Evolutionary conservation across 306 rosid species (phyloP).

Genomic region (Senna tora): DNA sequence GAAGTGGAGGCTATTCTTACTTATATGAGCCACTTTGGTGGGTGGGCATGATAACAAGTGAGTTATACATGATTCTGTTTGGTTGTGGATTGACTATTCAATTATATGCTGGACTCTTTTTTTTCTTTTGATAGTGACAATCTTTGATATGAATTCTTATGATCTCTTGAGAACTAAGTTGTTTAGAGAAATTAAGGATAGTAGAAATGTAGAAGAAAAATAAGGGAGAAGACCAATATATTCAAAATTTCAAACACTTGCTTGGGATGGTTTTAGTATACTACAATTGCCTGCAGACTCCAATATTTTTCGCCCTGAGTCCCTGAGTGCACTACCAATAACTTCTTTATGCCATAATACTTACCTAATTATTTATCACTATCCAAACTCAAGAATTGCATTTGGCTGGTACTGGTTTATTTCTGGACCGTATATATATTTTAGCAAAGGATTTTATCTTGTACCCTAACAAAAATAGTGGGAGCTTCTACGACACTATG

Average conservation of each 20-base stretch:
- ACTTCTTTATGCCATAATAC: neutral
- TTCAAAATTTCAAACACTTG: neutral
- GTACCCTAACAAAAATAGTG: neutral
- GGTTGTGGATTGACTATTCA: constrained; percentile 3
- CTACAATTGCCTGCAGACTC: neutral
- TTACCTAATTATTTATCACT: neutral
- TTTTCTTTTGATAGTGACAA: neutral
- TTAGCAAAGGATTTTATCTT: neutral
- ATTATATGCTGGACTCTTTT: constrained; percentile 12
- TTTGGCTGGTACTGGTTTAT: neutral
- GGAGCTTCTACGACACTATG: neutral
- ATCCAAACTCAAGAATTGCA: neutral
- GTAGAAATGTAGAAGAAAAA: neutral
- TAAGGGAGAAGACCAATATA: neutral
- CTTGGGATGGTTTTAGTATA: neutral
- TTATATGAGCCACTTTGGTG: constrained; percentile 99
- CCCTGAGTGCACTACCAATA: neutral
- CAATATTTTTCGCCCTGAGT: neutral
- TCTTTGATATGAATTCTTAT: neutral
- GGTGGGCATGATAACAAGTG: constrained; percentile 99
- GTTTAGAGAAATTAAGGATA: neutral
- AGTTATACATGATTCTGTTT: constrained; percentile 46
- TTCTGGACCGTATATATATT: neutral
- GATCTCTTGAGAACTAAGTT: constrained; percentile 6
- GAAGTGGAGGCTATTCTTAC: constrained; percentile 98